Conservation (phyloP, 352 stramenopile species). For the Phytophthora rubi region DNA sequence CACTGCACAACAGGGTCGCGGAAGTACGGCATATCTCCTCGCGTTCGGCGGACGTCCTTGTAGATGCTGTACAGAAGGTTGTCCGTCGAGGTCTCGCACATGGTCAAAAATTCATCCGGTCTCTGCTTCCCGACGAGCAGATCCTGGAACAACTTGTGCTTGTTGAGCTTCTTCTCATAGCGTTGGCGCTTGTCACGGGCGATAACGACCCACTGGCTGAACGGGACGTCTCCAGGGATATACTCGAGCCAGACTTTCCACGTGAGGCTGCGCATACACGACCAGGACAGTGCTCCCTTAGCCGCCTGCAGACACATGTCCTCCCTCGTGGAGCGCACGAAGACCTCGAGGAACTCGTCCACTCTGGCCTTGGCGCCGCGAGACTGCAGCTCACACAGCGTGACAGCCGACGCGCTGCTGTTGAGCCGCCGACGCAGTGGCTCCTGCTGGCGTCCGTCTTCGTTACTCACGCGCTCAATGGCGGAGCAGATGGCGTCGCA, state of each 20-base stretch:
- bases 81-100: constrained; percentile 61
- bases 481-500: constrained; percentile 60
- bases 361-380: constrained; percentile 55
- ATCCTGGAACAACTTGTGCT: constrained; percentile 43
- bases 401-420: constrained; percentile 49
- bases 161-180: constrained; percentile 48
- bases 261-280: constrained; percentile 69
- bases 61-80: constrained; percentile 70
- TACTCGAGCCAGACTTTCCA: constrained; percentile 81
- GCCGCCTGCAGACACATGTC: constrained; percentile 61
- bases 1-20: constrained; percentile 50
- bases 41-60: constrained; percentile 74
- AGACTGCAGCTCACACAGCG: constrained; percentile 69
- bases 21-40: constrained; percentile 71
- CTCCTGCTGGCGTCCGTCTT: background rate
- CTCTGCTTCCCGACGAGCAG: constrained; percentile 39
- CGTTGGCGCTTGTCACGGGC: constrained; percentile 42
- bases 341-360: constrained; percentile 79
- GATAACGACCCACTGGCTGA: constrained; percentile 51
- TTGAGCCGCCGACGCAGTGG: constrained; percentile 44
- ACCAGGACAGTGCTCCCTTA: constrained; percentile 73
- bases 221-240: constrained; percentile 52
- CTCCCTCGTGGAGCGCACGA: constrained; percentile 58
- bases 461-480: constrained; percentile 51
- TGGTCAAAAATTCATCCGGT: constrained; percentile 50